A percentile compares a stretch with the other conserved stretches of the same genome.
Evolutionary conservation across 1,139 yeast species (phyloP).

Genomic region (Eremothecium gossypii): DNA sequence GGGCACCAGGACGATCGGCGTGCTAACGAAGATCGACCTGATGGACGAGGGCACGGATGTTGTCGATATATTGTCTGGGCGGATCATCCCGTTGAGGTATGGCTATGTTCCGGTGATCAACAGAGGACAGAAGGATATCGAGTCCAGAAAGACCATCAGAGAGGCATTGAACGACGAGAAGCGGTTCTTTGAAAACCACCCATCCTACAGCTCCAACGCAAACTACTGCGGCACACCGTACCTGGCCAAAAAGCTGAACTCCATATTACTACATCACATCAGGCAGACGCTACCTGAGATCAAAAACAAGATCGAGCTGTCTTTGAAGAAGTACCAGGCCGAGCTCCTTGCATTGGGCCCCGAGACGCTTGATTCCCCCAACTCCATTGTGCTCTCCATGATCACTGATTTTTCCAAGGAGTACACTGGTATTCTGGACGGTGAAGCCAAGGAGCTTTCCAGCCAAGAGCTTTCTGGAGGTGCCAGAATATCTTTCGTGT

Average conservation of each 20-base stretch:
- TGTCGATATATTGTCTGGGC: constrained; percentile 89
- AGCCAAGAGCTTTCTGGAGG: constrained; percentile 89
- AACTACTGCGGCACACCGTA: constrained; percentile 94
- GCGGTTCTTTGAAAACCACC: constrained; percentile 64
- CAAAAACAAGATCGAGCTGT: constrained; percentile 80
- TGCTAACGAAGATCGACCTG: constrained; percentile 88
- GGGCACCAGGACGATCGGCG: constrained; percentile 94
- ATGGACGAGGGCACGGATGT: constrained; percentile 99
- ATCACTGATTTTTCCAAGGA: constrained; percentile 91
- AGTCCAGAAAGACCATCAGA: constrained; percentile 74
- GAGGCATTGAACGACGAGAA: constrained; percentile 80
- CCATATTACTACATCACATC: constrained; percentile 84
- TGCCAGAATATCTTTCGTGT: constrained; percentile 95
- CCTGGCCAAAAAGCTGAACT: constrained; percentile 85
- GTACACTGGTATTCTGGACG: constrained; percentile 83
- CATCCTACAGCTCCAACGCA: constrained; percentile 76
- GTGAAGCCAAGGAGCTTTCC: constrained; percentile 84
- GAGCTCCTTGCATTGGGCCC: constrained; percentile 76
- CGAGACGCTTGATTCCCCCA: constrained; percentile 79
- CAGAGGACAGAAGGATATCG: constrained; percentile 96
- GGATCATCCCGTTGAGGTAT: constrained; percentile 88
- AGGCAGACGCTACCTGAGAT: constrained; percentile 92
- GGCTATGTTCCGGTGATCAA: constrained; percentile 97
- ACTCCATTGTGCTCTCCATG: constrained; percentile 80
- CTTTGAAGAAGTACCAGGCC: constrained; percentile 68